A percentile compares a stretch with the other conserved stretches of the same genome.
Evolutionary conservation across 1,284 basidiomycete species (phyloP).

Genomic region (Puccinia sorghi): DNA sequence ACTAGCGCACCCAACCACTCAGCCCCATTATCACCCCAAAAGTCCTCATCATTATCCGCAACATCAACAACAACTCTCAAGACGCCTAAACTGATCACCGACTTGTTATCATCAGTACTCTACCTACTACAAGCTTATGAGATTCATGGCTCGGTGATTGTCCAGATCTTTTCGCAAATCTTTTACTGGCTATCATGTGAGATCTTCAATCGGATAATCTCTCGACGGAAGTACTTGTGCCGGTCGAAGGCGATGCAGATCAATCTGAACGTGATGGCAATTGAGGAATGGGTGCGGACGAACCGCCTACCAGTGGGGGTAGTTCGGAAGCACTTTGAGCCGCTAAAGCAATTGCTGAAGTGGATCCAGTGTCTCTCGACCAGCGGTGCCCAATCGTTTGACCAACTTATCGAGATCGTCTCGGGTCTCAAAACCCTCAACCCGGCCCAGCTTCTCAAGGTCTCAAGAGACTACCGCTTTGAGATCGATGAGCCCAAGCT

Average conservation of each 20-base stretch:
- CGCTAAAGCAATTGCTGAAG: slow-evolving; percentile 78
- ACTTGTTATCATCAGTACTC: slow-evolving; percentile 83
- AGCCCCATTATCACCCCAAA: neutral
- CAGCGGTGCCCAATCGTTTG: slow-evolving; percentile 68
- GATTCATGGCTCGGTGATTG: slow-evolving; percentile 83
- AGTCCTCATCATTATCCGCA: neutral
- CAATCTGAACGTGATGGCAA: slow-evolving; percentile 75
- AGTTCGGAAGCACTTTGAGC: slow-evolving; percentile 72
- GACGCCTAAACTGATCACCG: slow-evolving; percentile 63
- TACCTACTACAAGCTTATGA: slow-evolving; percentile 81
- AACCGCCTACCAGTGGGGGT: slow-evolving; percentile 75
- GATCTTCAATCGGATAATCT: slow-evolving; percentile 88
- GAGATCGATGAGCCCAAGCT: slow-evolving; percentile 88
- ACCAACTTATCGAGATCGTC: slow-evolving; percentile 66
- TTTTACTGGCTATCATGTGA: slow-evolving; percentile 84
- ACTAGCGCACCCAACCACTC: slow-evolving; percentile 48
- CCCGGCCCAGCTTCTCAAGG: slow-evolving; percentile 90
- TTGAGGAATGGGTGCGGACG: slow-evolving; percentile 88
- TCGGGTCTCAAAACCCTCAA: slow-evolving; percentile 81
- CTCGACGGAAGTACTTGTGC: slow-evolving; percentile 88
- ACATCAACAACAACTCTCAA: slow-evolving; percentile 1
- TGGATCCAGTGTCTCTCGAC: slow-evolving; percentile 88
- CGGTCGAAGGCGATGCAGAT: slow-evolving; percentile 87
- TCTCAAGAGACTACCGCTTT: slow-evolving; percentile 89
- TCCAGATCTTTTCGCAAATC: slow-evolving; percentile 91